Base-by-base conservation (phyloP, 2,329 filamentous ascomycete species). In the Zelopaecilomyces penicillatus region DNA sequence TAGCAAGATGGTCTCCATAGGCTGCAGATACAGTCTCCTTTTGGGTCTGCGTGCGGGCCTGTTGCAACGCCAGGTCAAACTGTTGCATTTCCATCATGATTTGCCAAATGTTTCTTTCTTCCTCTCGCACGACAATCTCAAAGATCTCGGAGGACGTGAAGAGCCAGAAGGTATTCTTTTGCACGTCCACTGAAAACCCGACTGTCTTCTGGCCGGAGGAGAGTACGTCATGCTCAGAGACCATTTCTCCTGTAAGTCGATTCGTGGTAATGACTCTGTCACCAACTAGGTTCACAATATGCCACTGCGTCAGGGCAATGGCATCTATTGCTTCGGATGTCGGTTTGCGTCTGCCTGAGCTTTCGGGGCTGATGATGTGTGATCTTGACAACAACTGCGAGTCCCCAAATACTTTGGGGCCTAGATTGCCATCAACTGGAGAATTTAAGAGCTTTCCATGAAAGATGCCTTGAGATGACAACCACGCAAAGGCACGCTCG, bases 141-240 rank as follows among this genome's bases (percentile, higher is more conserved):
- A 89, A 96, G 41, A 98, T 95, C 57, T 95, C 89, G 45, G 87
- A 78, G 0, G 80, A 77, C 0, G 91, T 97, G 59, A 97, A 95
- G 2, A 98, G 75, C 93, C 94, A 98, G 60, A 91, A 96, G 0
- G 93, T 98, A 58, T 91, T 94, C 70, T 96, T 95, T 63, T 93
- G 91, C 49, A 85, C 77, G 63, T 98, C 93, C 6, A 91, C 83
- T 41, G 89, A 83, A 12, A 98, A 76, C 0, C 87, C 89, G n/a
- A 98, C 70, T 4, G 83, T 80, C 55, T 75, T 82, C 55, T 95
- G 86, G 1, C 85, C 86, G 4, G 80, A 76, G 44, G 91, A 85
- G 10, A 97, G 71, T 4, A 98, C 84, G 26, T 82, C 74, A 64
- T 97, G 89, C 60, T 96, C 87, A 54, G 93, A 94, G 2, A 95